Base-by-base conservation (phyloP, 1,284 basidiomycete genomes). In the Trichosporon ovoides region DNA sequence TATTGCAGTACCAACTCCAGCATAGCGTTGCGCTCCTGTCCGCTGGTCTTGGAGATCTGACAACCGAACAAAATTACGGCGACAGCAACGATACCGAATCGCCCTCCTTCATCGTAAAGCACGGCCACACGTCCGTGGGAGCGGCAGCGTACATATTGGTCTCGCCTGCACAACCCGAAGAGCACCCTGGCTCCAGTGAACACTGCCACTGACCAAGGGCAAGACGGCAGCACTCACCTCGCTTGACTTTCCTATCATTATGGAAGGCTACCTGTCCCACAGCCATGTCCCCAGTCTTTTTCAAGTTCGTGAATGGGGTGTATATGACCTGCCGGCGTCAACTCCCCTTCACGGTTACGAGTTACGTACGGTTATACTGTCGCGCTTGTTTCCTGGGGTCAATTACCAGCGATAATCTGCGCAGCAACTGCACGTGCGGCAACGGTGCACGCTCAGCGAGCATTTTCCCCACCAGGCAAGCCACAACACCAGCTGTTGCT, bases 261-360 rank as follows among this genome's bases (percentile, higher is more conserved):
- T 95, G 88, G 74, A 98, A 98, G 0, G 91, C 88, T 0, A 98
- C 96, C 68, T 94, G 87, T 0, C 96, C 95, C 2, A 94, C 86
- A 0, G 91, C 91, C 91, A 95, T 95, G 71, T 95, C 91, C 0
- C 93, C 93, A 9, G 89, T 88, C 90, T 97, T 97, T 88, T 94
- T 93, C 58, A 95, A 80, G 73, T 94, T 95, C 59, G 86, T 83
- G 14, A 84, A 89, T 0, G 92, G 94, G 0, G 94, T 97, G 74
- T 94, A 98, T 61, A 98, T 97, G 68, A 98, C 83, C 13, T 76
- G 19, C 9, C 12, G 7, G 14, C 28, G 52, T 51, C 34, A 22
- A 24, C 11, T 13, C 18, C 24, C 16, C 3, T 31, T 9, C 1
- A 5, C 20, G 1, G 1, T 14, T 38, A 12, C 9, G 12, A 19